phyloP scores from a whole-genome alignment of 768 basidiomycete genomes.

The Hygrophorus russula region DNA sequence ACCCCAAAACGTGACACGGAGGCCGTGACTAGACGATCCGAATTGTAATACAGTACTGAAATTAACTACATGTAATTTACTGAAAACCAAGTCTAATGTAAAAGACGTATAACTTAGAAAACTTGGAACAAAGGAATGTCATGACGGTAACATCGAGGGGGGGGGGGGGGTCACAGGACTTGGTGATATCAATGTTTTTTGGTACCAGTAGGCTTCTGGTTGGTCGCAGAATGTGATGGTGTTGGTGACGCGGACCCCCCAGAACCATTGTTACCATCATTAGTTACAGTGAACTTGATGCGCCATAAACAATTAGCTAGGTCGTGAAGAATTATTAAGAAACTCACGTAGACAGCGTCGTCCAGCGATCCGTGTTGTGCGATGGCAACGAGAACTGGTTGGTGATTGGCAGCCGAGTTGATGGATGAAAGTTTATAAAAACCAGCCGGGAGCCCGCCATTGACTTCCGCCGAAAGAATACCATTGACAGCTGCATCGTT shows the following conservation, averaged over 20 bases:
- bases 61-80: no score
- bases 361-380: constrained; percentile 31
- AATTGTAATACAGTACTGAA: no score
- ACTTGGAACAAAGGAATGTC: no score
- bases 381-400: constrained; percentile 23
- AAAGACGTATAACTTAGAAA: no score
- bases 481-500: constrained; percentile 35
- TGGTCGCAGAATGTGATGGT: no score
- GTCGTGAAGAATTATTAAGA: background rate
- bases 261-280: constrained; percentile 8
- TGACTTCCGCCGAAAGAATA: constrained; percentile 33
- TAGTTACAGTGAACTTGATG: constrained; percentile 15
- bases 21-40: no score
- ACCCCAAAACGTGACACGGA: background rate
- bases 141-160: no score
- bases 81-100: no score
- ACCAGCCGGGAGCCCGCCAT: constrained; percentile 43
- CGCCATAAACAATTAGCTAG: background rate
- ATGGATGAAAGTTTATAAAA: constrained; percentile 36
- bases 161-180: no score
- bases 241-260: no score
- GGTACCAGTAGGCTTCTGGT: background rate
- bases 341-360: constrained; percentile 24
- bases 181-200: background rate
- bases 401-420: constrained; percentile 38